These are phyloP conservation scores for Eimeria necatrix DNA, from an alignment of 169 alveolate species.

Conservation along the genomic window DNA sequence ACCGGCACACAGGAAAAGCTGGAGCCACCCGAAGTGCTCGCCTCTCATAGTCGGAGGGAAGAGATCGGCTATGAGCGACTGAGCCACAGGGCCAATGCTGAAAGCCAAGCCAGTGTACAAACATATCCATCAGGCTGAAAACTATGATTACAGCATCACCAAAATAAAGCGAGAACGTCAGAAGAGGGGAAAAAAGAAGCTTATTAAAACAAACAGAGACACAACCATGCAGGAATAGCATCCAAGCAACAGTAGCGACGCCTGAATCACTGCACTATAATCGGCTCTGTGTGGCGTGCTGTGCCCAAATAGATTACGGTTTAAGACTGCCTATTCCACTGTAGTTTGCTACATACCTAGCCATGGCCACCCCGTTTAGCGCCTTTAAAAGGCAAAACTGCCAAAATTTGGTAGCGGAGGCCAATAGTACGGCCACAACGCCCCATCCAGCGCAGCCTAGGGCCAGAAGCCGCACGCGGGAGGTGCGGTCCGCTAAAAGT, in stretches of 20 bases:
- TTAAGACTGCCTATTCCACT: neutral
- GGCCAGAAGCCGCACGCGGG: conserved; percentile 90
- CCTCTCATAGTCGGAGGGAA: conserved; percentile 88
- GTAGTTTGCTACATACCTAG: conserved; percentile 66
- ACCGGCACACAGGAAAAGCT: conserved; percentile 84
- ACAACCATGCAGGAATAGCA: too few species aligned
- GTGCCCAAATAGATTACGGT: neutral
- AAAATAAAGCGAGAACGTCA: too few species aligned
- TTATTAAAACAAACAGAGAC: too few species aligned
- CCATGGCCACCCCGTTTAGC: conserved; percentile 90
- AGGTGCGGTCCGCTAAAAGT: conserved; percentile 90
- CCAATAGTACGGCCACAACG: conserved; percentile 88
- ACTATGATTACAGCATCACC: too few species aligned
- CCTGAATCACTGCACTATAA: neutral
- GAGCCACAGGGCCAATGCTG: conserved; percentile 91
- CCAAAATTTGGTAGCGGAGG: conserved; percentile 86
- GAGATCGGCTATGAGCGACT: conserved; percentile 90
- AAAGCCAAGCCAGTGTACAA: too few species aligned
- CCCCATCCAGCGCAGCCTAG: conserved; percentile 93
- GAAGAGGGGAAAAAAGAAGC: too few species aligned
- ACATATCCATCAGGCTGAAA: too few species aligned
- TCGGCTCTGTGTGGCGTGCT: neutral
- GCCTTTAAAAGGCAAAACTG: conserved; percentile 88
- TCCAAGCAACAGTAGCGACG: too few species aligned
- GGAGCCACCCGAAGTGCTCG: conserved; percentile 90